A percentile compares a stretch with the other conserved stretches of the same genome.
phyloP scores from a whole-genome alignment of 129 eudicot genomes.

The Silybum marianum region DNA sequence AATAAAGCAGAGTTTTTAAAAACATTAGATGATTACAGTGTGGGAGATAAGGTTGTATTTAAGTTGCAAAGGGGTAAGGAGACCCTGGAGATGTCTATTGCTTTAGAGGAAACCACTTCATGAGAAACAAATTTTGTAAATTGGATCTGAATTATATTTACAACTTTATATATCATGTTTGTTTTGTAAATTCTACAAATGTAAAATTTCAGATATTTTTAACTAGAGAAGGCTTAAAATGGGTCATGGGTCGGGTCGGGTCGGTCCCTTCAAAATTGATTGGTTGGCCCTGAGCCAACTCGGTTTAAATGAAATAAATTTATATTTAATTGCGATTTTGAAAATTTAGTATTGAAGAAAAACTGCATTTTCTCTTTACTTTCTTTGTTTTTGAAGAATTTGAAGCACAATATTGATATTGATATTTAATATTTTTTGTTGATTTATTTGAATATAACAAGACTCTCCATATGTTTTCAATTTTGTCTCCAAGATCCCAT shows the following conservation, averaged over 20 bases:
- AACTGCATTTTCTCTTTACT: no score
- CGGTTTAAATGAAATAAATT: no score
- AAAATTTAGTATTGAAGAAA: no score
- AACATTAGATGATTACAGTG: slow-evolving; percentile 71
- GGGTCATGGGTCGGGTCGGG: no score
- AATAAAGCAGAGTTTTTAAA: slow-evolving; percentile 78
- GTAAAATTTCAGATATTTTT: background rate
- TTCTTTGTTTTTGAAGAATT: no score
- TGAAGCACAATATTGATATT: no score
- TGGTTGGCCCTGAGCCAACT: no score
- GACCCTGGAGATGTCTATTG: slow-evolving; percentile 58
- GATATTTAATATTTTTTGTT: no score
- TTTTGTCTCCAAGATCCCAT: slow-evolving; percentile 53
- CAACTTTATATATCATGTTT: background rate
- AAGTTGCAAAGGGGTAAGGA: slow-evolving; percentile 71
- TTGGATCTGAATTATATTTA: slow-evolving; percentile 1
- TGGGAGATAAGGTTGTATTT: slow-evolving; percentile 73
- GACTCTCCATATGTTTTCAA: no score
- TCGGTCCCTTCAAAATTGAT: no score
- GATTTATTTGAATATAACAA: no score
- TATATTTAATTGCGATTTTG: no score
- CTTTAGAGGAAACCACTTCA: slow-evolving; percentile 63
- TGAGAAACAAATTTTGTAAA: slow-evolving; percentile 29
- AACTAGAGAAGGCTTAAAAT: background rate
- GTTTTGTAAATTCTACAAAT: background rate